Base-by-base conservation (phyloP, 129 eudicot species). In the Calendula officinalis region DNA sequence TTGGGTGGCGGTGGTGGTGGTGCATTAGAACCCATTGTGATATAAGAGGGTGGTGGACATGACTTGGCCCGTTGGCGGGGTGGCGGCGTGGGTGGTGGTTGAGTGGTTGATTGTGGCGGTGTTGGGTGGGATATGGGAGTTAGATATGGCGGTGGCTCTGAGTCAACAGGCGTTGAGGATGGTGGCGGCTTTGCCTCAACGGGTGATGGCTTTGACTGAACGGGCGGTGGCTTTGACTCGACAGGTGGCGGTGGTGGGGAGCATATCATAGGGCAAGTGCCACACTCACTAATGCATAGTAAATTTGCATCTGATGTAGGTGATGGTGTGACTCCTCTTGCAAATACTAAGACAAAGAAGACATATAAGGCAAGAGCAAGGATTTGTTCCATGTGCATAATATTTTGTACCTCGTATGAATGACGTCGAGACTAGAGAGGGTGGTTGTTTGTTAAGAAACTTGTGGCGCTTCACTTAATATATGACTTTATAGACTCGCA, bases 211-310 rank as follows among this genome's bases (percentile, higher is more conserved):
- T 56, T 67, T 8, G 72, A 44, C 50, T 52, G 14, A 8, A 75
- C 44, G 12, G 73, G 69, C 17, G 68, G 48, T 2, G 81, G 50
- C 63, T 54, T 65, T 12, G 64, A 48, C 36, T 45, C 36, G n/a
- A 77, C 47, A 3, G 81, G 71, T 33, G 59, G 36, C 6, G 87
- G 85, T 60, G 92, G 85, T 6, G 95, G 80, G 4, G 96, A 84
- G 75, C 96, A 88, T 43, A 88, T 79, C 62, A 79, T 62, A 62
- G 91, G 96, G 77, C 91, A 88, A 7, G 91, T 78, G 10, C 68
- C 84, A 67, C 96, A 88, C 4, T 88, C 96, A 74, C 96, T 88
- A 12, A 88, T 77, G 82, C 86, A 75, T 10, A 81, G 60, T 57
- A 75, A 46, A 33, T 62, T 74, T 17, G 82, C 74, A 6, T 72